Base-by-base conservation (phyloP, 2,329 filamentous ascomycete species). In the Aspergillus fischeri region DNA sequence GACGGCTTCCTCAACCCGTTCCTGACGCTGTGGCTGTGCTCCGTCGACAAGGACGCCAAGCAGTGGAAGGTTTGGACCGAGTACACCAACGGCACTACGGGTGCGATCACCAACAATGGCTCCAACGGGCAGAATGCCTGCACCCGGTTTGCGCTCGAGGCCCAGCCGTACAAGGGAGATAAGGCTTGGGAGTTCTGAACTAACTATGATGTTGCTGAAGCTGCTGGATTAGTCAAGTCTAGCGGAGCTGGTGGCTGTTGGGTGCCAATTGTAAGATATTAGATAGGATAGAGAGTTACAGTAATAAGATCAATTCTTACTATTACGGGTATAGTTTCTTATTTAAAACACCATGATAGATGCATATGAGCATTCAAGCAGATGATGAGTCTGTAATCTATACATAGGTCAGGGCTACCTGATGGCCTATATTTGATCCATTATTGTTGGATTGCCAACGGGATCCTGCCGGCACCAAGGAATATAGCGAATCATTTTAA, bases 41-140 rank as follows among this genome's bases (percentile, higher is more conserved):
- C 28, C 20, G 32, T 5, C 5, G 29, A 54, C 14, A 42, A 21
- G 14, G 24, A 24, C 28, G 25, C 51, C 17, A 25, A 21, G 21
- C 25, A 27, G 5, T 58, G 56, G 56, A 28, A 14, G 24, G 20
- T 55, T 4, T 41, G 48, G 48, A n/a, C 49, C 11, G 52, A 58
- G 32, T 57, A 58, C 24, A 55, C 49, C 14, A 52, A 58, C 32
- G 56, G 47, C 1, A 55, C 56, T 2, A 58, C 56, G 4, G 56
- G 52, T 4, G 11, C 42, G 35, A 54, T 57, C 14, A 52, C 35
- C 20, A 56, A 56, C 21, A 45, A 49, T 11, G 55, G 51, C 11
- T 28, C 10, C 25, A 44, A 38, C 27, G 51, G 52, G 21, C 4
- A n/a, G 17, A 57, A 51, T 57, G 51, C 35, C 6, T 57, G 55